Evolutionary conservation across 2,329 filamentous ascomycete species (phyloP).

Genomic region (Talaromyces sp.): DNA sequence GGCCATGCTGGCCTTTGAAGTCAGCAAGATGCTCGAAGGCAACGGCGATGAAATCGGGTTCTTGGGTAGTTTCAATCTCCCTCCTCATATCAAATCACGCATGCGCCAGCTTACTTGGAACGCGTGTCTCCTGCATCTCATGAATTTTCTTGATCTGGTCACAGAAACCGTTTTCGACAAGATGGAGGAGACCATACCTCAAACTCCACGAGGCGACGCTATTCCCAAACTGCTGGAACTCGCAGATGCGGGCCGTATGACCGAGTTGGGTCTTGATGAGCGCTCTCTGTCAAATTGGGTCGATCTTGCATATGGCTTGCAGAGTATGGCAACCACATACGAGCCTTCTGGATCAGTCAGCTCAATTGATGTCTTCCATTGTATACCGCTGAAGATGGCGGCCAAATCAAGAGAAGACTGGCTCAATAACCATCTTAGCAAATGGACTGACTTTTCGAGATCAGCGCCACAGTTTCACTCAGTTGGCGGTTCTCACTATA

Average conservation of each 20-base stretch:
- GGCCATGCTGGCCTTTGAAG: conserved; percentile 47
- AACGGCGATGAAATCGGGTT: conserved; percentile 38
- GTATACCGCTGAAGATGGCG: neutral
- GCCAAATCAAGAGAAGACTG: neutral
- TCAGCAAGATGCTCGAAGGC: conserved; percentile 42
- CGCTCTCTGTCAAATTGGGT: neutral
- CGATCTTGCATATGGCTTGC: neutral
- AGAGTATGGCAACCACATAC: neutral
- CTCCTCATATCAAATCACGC: conserved; percentile 43
- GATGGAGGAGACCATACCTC: conserved; percentile 13
- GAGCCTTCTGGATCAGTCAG: conserved; percentile 24
- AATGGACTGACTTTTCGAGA: conserved; percentile 33
- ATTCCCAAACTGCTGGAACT: conserved; percentile 8
- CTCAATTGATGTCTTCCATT: conserved; percentile 21
- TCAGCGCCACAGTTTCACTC: conserved; percentile 25
- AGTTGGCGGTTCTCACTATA: conserved; percentile 36
- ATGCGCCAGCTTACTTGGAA: conserved; percentile 39
- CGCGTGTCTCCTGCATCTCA: conserved; percentile 35
- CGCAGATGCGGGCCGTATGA: neutral
- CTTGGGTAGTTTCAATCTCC: conserved; percentile 44
- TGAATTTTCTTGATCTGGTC: conserved; percentile 38
- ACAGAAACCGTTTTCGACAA: conserved; percentile 24
- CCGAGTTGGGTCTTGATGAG: neutral
- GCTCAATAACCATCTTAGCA: conserved; percentile 19
- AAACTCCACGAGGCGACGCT: conserved; percentile 12